Evolutionary conservation across 345 rosid species (phyloP).

Genomic region (Eucalyptus coolabah): DNA sequence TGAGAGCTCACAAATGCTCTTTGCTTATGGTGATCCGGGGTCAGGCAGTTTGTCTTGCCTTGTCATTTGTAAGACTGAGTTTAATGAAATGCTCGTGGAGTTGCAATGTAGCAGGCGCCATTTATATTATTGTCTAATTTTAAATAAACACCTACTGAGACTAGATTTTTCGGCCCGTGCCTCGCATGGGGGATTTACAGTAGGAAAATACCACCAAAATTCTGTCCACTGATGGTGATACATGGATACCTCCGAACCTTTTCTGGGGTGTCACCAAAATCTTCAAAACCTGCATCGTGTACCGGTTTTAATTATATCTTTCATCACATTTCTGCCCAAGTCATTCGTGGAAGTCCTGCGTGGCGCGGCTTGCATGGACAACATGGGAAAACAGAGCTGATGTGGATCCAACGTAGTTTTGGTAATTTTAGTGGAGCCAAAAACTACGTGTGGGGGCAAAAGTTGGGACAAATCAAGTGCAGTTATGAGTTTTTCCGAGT

Average conservation of each 20-base stretch:
- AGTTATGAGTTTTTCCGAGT: background rate
- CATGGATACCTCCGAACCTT: accelerated
- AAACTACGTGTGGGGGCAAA: background rate
- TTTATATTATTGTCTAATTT: background rate
- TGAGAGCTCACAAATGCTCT: background rate
- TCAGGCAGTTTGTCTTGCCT: background rate
- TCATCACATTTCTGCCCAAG: background rate
- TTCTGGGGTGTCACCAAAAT: accelerated
- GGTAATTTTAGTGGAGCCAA: background rate
- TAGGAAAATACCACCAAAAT: background rate
- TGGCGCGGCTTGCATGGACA: background rate
- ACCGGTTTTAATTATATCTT: background rate
- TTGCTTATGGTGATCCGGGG: accelerated
- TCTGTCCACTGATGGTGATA: background rate
- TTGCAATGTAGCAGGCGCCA: background rate
- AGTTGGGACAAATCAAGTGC: background rate
- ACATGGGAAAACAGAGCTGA: background rate
- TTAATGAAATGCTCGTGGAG: background rate
- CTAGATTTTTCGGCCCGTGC: background rate
- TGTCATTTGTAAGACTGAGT: accelerated
- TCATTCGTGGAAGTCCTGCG: background rate
- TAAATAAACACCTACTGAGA: background rate
- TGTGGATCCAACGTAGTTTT: background rate
- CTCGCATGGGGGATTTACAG: background rate
- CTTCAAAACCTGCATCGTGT: background rate